These are phyloP conservation scores for Penicillium paradoxum DNA, from an alignment of 495 filamentous ascomycete genomes.

Conservation along the genomic window DNA sequence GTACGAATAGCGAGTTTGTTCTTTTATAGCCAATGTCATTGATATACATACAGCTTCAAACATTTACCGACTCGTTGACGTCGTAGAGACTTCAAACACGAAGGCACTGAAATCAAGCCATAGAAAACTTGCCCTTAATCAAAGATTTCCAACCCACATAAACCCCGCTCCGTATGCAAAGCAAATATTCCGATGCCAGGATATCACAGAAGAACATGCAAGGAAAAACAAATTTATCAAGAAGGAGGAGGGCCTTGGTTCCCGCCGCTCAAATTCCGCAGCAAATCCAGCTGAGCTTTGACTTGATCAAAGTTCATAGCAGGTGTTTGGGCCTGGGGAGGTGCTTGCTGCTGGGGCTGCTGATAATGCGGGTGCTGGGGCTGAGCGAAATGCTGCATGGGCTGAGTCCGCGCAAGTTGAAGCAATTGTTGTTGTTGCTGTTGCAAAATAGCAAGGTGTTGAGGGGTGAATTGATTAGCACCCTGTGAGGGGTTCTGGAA, in stretches of 20 bases:
- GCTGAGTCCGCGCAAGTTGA: constrained; percentile 18
- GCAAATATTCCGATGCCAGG: constrained; percentile 23
- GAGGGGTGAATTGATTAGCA: constrained; percentile 58
- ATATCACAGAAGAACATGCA: constrained; percentile 11
- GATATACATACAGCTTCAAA: constrained; percentile 7
- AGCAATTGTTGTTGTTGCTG: constrained; percentile 41
- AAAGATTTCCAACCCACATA: constrained; percentile 4
- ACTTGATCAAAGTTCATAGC: constrained; percentile 41
- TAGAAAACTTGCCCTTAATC: constrained; percentile 10
- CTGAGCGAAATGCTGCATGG: constrained; percentile 11
- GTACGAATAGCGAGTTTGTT: constrained; percentile 4
- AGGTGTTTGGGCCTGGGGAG: constrained; percentile 13
- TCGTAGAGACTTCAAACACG: not conserved
- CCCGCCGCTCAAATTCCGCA: constrained; percentile 37
- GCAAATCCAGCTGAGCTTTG: constrained; percentile 45
- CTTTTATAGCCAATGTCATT: constrained; percentile 10
- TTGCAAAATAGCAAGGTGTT: constrained; percentile 52
- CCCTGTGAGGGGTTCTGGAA: constrained; percentile 42
- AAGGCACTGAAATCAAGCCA: constrained; percentile 4
- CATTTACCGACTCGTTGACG: constrained; percentile 7
- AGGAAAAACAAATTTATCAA: constrained; percentile 16
- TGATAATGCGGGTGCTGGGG: constrained; percentile 23
- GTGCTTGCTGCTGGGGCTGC: constrained; percentile 37
- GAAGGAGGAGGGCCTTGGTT: constrained; percentile 36
- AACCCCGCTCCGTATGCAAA: constrained; percentile 30